phyloP scores from a whole-genome alignment of 225 moss, liverwort and hornwort genomes.

The Climacium dendroides region DNA sequence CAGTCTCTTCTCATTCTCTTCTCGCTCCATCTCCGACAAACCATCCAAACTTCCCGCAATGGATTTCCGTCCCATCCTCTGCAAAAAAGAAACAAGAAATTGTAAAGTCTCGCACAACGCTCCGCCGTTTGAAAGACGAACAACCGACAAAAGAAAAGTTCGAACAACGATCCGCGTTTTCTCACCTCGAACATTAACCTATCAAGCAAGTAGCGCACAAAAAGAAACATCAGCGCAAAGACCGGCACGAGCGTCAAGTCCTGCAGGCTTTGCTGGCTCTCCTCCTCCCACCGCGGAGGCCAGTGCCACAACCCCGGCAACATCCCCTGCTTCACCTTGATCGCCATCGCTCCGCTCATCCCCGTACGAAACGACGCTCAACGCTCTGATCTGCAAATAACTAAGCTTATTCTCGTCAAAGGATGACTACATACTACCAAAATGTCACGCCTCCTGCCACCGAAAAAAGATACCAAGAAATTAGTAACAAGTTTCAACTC shows the following conservation, averaged over 20 bases:
- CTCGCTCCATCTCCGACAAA: conserved; percentile 16
- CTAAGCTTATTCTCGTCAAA: background rate
- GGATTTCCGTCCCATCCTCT: conserved; percentile 47
- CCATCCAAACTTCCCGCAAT: background rate
- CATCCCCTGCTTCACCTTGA: background rate
- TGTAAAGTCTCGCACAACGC: background rate
- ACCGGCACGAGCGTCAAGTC: conserved; percentile 20
- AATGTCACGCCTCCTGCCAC: conserved; percentile 1
- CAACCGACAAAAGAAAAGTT: background rate
- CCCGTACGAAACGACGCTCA: background rate
- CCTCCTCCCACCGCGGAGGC: conserved; percentile 30
- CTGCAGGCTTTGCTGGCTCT: conserved; percentile 5
- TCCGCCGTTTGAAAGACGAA: background rate
- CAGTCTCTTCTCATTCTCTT: conserved; percentile 33
- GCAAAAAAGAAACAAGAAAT: background rate
- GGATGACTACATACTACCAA: background rate
- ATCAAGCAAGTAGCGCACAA: conserved; percentile 31
- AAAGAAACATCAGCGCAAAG: conserved; percentile 40
- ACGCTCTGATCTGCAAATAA: background rate
- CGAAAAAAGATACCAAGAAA: background rate
- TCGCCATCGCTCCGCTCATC: background rate
- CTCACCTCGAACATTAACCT: conserved; percentile 40
- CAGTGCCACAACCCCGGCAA: conserved; percentile 22
- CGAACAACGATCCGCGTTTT: background rate
- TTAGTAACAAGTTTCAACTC: background rate